Evolutionary conservation across 2,329 filamentous ascomycete species (phyloP), one percentile per base, ranked within the genome.

Genomic region (Epichloe aotearoae): DNA sequence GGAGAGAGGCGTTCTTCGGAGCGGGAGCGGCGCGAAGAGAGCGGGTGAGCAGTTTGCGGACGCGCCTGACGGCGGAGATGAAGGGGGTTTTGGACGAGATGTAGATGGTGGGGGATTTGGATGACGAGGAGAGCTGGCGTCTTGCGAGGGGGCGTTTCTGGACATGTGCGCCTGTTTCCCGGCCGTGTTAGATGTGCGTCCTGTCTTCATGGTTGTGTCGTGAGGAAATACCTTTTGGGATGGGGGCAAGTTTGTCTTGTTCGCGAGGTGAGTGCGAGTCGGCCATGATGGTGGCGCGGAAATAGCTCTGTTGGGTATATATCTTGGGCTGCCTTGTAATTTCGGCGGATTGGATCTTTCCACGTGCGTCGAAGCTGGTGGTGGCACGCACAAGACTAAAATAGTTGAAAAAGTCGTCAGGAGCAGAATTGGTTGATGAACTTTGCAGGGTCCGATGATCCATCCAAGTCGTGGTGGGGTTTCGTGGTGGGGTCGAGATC

Each of bases 11-110:
- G 43, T 70, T 67, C 56, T 71, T 72, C 23, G 77, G 72, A 49
- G 76, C 75, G 2, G 76, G 63, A 15, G 66, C 63, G 20, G 65
- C 57, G 45, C 61, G 67, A 12, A 74, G 69, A 4, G 76, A 73
- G 38, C 75, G 71, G 43, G 77, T 70, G 4, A 89, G 77, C 1
- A 81, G 74, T 53, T 79, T 79, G 53, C 79, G 77, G 14, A 82
- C 76, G 47, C 84, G 81, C 58, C 80, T 80, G 12, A 86, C 74
- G 4, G 79, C 72, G 11, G 83, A 77, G 65, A 87, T 77, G 69
- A 87, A 86, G 6, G 82, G 80, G 80, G 83, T 81, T 38, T 71
- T 71, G 40, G 76, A 67, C 38, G 79, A 80, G 52, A 89, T 72
- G 68, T 88, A 87, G 64, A 89, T 72, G 53, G 77, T 62, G 44